Percentiles rank a stretch among this genome's conserved stretches.
Conservation (phyloP, 1,139 yeast genomes). For the Hemisphaericaspora lyxosophila region DNA sequence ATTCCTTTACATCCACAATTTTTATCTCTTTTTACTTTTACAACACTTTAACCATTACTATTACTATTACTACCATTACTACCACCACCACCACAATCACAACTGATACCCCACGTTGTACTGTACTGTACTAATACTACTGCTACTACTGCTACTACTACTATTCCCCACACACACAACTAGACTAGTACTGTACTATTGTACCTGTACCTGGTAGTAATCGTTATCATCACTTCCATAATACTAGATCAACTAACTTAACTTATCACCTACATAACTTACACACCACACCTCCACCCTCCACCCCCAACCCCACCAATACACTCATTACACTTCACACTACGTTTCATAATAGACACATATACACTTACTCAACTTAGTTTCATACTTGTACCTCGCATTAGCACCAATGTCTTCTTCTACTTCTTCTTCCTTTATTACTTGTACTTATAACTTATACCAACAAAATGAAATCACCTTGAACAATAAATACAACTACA, state of each 20-base stretch:
- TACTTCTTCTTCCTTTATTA: not conserved
- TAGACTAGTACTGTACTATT: not conserved
- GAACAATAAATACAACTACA: conserved; percentile 34
- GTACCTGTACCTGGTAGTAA: too few species aligned
- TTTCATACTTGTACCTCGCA: too few species aligned
- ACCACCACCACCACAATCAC: not conserved
- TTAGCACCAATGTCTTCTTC: too few species aligned
- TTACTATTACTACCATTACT: not conserved
- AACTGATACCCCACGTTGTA: too few species aligned
- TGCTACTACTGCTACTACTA: not conserved
- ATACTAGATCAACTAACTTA: not conserved
- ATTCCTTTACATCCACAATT: too few species aligned
- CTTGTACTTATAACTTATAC: conserved; percentile 5
- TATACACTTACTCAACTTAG: too few species aligned
- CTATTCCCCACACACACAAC: not conserved
- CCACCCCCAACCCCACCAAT: too few species aligned
- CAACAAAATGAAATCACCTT: conserved; percentile 15
- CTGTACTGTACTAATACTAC: not conserved
- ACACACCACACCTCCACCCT: not conserved
- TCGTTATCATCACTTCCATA: not conserved
- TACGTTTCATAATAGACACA: too few species aligned
- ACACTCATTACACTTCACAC: too few species aligned
- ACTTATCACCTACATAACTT: not conserved
- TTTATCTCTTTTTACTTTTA: too few species aligned
- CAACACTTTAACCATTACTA: too few species aligned